Conservation (phyloP, 768 basidiomycete genomes). For the Mycena belliarum region DNA sequence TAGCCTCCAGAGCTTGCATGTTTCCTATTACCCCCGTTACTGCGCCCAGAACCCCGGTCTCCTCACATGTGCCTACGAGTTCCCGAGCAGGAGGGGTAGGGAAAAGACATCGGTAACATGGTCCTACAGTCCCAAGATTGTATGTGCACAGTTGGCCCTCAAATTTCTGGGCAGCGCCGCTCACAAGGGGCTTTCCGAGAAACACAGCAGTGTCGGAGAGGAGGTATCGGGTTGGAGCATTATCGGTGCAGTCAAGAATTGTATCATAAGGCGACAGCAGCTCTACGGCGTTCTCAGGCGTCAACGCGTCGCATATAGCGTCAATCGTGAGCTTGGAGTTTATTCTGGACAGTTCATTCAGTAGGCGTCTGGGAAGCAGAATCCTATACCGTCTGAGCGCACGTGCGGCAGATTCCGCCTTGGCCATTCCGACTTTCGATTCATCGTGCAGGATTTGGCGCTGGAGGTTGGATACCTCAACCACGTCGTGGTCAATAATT, state of each 20-base stretch:
- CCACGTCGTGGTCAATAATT: conserved; percentile 86
- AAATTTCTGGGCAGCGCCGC: conserved; percentile 87
- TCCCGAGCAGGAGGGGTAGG: conserved; percentile 73
- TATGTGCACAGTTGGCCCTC: conserved; percentile 83
- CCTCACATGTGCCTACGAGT: conserved; percentile 77
- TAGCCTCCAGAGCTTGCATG: conserved; percentile 85
- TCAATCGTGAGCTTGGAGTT: conserved; percentile 72
- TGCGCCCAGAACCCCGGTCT: conserved; percentile 83
- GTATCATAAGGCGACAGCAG: conserved; percentile 68
- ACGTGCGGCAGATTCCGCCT: conserved; percentile 78
- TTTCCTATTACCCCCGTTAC: conserved; percentile 91
- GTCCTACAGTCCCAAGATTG: conserved; percentile 67
- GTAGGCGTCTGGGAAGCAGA: not conserved
- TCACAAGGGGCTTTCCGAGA: conserved; percentile 81
- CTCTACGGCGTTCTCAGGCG: conserved; percentile 61
- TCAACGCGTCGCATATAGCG: conserved; percentile 53
- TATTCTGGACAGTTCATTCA: conserved; percentile 46
- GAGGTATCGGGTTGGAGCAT: conserved; percentile 88
- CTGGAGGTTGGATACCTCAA: conserved; percentile 89
- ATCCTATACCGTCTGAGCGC: conserved; percentile 60
- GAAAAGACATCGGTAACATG: conserved; percentile 94
- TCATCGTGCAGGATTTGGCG: conserved; percentile 88
- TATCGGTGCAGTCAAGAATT: conserved; percentile 94
- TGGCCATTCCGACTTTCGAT: conserved; percentile 73
- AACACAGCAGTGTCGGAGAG: conserved; percentile 83